These are phyloP conservation scores for Colletotrichum sp. DNA, from an alignment of 2,329 filamentous ascomycete species.

Conservation along the genomic window DNA sequence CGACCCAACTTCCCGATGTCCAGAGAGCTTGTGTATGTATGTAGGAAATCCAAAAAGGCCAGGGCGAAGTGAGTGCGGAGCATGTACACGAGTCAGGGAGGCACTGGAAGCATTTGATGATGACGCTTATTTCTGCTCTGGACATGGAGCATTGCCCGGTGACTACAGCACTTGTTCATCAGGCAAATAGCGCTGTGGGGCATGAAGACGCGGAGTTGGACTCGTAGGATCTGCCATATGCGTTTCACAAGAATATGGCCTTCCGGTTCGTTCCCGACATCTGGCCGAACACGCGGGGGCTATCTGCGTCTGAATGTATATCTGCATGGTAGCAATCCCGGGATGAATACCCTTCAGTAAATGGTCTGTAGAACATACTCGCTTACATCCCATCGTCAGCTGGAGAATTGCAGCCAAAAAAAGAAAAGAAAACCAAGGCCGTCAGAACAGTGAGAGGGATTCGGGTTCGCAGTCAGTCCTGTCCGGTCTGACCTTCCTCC, in stretches of 20 bases:
- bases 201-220: not conserved
- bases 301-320: not conserved
- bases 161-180: not conserved
- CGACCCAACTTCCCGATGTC: slow-evolving; percentile 33
- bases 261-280: not conserved
- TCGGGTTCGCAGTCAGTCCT: not conserved
- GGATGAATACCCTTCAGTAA: not conserved
- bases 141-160: not conserved
- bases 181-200: not conserved
- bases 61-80: slow-evolving; percentile 35
- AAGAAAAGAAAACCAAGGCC: not conserved
- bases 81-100: slow-evolving; percentile 33
- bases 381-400: not conserved
- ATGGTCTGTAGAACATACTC: not conserved
- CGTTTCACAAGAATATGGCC: not conserved
- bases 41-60: slow-evolving; percentile 36
- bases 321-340: not conserved
- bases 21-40: slow-evolving; percentile 40
- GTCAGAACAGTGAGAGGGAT: not conserved
- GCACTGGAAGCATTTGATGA: slow-evolving; percentile 31
- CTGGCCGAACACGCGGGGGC: not conserved
- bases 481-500: not conserved
- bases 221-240: not conserved
- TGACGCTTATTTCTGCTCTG: not conserved
- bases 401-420: not conserved